Percentiles rank a stretch among this genome's conserved stretches.
Conservation (phyloP, 352 stramenopile species). For the Elongisporangium senticosum region DNA sequence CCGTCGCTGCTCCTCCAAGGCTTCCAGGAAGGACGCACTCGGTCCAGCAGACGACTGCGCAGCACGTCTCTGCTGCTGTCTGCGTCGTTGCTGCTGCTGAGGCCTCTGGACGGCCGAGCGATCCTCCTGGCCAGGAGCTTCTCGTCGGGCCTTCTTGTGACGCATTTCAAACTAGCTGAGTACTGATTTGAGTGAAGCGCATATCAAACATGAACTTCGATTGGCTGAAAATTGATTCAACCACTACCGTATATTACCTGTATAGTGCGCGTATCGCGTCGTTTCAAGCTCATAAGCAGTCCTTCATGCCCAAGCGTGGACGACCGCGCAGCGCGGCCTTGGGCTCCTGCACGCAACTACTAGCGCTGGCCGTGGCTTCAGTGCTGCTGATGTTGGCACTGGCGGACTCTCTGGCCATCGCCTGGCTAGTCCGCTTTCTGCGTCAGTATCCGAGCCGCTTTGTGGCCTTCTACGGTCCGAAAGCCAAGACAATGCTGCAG, state of each 20-base stretch:
- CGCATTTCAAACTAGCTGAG: background rate
- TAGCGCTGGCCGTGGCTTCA: background rate
- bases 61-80: constrained; percentile 15
- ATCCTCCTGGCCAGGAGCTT: background rate
- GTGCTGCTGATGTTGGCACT: background rate
- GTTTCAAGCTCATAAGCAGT: background rate
- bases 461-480: constrained; percentile 13
- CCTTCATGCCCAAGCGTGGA: background rate
- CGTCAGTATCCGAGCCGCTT: constrained; percentile 14
- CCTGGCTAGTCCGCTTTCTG: background rate
- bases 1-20: constrained; percentile 46
- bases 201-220: background rate
- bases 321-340: background rate
- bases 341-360: background rate
- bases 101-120: background rate
- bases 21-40: constrained; percentile 43
- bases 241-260: background rate
- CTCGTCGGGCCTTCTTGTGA: background rate
- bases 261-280: background rate
- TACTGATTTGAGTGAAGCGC: background rate
- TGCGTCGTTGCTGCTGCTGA: constrained; percentile 6
- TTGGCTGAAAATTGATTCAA: background rate
- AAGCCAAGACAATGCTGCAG: background rate
- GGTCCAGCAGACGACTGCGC: constrained; percentile 1
- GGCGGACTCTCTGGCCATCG: background rate